Evolutionary conservation across 208 protist genomes (phyloP).

Genomic region (Leishmania mexicana): DNA sequence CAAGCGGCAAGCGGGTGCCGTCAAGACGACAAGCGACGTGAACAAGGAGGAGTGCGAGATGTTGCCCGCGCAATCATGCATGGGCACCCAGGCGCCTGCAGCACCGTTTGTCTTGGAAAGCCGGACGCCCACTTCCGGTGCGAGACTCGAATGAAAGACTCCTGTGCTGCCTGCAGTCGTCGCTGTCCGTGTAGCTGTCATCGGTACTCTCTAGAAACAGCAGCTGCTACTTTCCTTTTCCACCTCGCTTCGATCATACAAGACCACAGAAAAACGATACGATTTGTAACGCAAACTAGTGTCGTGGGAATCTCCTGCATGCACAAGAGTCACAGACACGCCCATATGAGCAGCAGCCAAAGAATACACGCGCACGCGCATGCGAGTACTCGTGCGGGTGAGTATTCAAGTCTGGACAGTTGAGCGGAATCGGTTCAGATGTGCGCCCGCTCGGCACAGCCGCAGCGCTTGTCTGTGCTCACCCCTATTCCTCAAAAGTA

Average conservation of each 20-base stretch:
- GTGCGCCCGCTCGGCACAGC: background rate
- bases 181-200: background rate
- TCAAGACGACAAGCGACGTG: background rate
- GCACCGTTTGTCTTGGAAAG: background rate
- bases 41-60: background rate
- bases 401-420: background rate
- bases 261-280: background rate
- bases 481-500: background rate
- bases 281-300: background rate
- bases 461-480: background rate
- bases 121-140: background rate
- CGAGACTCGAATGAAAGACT: background rate
- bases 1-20: background rate
- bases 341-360: background rate
- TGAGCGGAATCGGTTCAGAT: background rate
- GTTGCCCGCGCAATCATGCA: background rate
- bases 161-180: background rate
- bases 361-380: background rate
- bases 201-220: background rate
- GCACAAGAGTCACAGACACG: background rate
- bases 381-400: background rate
- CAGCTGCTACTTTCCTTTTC: background rate
- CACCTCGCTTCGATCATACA: background rate
- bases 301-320: background rate
- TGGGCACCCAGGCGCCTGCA: background rate